Percentiles rank a stretch among this genome's conserved stretches.
Conservation (phyloP, 1,284 basidiomycete species). For the Ganoderma sinense region DNA sequence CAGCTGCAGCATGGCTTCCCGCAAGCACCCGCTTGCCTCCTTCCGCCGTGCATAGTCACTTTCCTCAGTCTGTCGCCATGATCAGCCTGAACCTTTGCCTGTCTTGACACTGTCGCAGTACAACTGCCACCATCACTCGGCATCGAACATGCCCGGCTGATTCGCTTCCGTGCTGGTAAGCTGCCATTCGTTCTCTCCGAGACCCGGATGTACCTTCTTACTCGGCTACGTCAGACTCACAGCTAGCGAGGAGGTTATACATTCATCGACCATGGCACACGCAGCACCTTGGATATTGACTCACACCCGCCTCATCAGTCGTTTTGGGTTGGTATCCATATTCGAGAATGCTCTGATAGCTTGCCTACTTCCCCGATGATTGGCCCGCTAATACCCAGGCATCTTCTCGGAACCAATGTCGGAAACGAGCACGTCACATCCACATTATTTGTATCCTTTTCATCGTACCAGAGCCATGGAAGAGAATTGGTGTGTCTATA, state of each 20-base stretch:
- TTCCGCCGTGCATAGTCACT: neutral
- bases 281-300: neutral
- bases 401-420: neutral
- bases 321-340: neutral
- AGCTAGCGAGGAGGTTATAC: neutral
- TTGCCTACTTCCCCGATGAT: neutral
- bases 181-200: neutral
- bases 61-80: neutral
- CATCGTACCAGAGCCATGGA: neutral
- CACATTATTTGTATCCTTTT: neutral
- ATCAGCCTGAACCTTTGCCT: neutral
- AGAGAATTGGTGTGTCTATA: neutral
- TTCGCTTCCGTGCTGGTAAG: neutral
- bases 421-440: neutral
- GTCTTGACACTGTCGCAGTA: neutral
- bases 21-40: neutral
- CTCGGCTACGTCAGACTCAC: conserved; percentile 2
- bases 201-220: neutral
- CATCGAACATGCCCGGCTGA: neutral
- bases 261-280: neutral
- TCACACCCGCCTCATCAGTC: neutral
- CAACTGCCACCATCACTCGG: neutral
- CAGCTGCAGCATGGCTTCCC: neutral
- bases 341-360: neutral
- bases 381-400: neutral